Evolutionary conservation across 805 yeast genomes (phyloP).

Genomic region (Kazachstania martiniae): DNA sequence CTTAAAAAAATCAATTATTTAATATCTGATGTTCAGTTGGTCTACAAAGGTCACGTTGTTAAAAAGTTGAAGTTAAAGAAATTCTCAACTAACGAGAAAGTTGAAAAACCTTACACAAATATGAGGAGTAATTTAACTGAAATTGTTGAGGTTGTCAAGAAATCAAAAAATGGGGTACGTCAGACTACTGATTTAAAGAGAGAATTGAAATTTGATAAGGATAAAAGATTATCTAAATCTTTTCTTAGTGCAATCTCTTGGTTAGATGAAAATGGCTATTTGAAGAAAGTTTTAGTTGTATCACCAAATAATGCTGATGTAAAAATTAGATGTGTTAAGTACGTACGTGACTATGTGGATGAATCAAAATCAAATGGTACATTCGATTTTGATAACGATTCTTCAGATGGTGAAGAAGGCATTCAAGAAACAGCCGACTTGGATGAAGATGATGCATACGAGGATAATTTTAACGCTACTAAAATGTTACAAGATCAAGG

Average conservation of each 20-base stretch:
- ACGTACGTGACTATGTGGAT: slow-evolving; percentile 31
- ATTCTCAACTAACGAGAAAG: slow-evolving; percentile 23
- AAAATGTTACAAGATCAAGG: slow-evolving; percentile 20
- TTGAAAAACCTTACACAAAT: slow-evolving; percentile 17
- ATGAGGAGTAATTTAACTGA: slow-evolving; percentile 21
- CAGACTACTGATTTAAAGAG: slow-evolving; percentile 50
- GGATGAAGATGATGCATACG: slow-evolving; percentile 20
- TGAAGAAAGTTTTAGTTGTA: slow-evolving; percentile 43
- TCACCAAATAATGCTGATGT: slow-evolving; percentile 36
- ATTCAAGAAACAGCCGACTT: slow-evolving; percentile 1
- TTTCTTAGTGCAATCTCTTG: slow-evolving; percentile 39
- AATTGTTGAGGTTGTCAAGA: slow-evolving; percentile 40
- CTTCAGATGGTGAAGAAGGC: slow-evolving; percentile 16
- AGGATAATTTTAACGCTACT: slow-evolving; percentile 19
- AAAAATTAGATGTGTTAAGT: slow-evolving; percentile 38
- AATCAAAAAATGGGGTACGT: slow-evolving; percentile 50
- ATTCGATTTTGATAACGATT: slow-evolving; percentile 15
- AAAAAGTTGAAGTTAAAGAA: slow-evolving; percentile 41
- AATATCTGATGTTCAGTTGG: slow-evolving; percentile 32
- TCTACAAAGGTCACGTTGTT: slow-evolving; percentile 41
- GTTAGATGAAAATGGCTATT: slow-evolving; percentile 34
- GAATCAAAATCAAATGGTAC: slow-evolving; percentile 18
- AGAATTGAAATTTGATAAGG: slow-evolving; percentile 42
- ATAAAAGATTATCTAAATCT: slow-evolving; percentile 32
- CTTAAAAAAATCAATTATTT: slow-evolving; percentile 44